A percentile compares a stretch with the other conserved stretches of the same genome.
These are phyloP conservation scores for Amoebophrya sp. DNA, from an alignment of 169 alveolate genomes.

Conservation along the genomic window DNA sequence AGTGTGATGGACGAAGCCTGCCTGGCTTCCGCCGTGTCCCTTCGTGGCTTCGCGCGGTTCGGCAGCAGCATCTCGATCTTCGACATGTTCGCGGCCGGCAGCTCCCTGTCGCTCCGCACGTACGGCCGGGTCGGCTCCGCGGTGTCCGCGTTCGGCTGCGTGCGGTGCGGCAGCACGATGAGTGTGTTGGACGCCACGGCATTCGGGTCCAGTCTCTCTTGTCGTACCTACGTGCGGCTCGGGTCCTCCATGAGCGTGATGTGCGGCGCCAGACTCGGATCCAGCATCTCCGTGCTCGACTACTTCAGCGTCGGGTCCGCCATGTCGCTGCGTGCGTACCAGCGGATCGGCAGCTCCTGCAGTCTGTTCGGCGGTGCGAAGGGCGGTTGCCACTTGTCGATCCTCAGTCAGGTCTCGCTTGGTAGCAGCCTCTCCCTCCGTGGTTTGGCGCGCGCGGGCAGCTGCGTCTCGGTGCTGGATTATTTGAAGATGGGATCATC, in stretches of 20 bases:
- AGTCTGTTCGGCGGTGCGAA: not conserved
- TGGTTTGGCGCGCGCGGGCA: not conserved
- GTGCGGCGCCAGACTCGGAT: not conserved
- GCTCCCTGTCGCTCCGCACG: slow-evolving; percentile 11
- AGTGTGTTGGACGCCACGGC: not conserved
- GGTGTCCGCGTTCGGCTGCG: slow-evolving; percentile 12
- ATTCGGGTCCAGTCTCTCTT: slow-evolving; percentile 20
- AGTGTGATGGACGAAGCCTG: not conserved
- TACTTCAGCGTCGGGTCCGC: not conserved
- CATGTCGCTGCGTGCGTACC: not conserved
- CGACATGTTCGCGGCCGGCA: slow-evolving; percentile 23
- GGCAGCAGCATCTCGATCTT: not conserved
- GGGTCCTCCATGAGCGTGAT: not conserved
- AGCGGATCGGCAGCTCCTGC: not conserved
- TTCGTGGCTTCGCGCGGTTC: slow-evolving; percentile 29
- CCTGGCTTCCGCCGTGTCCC: not conserved
- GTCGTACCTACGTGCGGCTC: not conserved
- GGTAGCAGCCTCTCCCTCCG: slow-evolving; percentile 16
- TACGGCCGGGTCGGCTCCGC: slow-evolving; percentile 19
- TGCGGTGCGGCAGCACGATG: slow-evolving; percentile 14
- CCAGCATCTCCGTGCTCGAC: not conserved
- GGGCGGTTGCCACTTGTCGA: not conserved
- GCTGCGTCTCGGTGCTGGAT: not conserved
- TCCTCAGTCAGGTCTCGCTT: not conserved
- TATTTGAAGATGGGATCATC: slow-evolving; percentile 6